Evolutionary conservation across 148 eudicot genomes (phyloP).

Genomic region (Silene uniflora): DNA sequence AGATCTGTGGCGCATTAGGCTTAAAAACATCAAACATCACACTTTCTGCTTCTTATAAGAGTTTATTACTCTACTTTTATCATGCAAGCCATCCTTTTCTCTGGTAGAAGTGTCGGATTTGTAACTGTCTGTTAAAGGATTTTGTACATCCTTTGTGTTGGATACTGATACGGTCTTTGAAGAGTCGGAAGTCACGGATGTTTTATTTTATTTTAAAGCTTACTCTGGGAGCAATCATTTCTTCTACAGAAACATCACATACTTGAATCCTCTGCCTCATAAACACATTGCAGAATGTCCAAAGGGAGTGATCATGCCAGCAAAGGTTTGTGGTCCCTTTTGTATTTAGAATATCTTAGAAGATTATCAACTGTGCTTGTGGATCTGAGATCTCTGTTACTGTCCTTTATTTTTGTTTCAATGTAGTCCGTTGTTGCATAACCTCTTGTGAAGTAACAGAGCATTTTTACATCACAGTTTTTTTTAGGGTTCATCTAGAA

Average conservation of each 20-base stretch:
- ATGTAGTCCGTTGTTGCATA: neutral
- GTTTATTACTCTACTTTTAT: neutral
- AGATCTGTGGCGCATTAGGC: neutral
- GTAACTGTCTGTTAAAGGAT: neutral
- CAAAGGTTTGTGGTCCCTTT: constrained; percentile 48
- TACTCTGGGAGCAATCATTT: constrained; percentile 10
- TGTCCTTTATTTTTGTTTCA: neutral
- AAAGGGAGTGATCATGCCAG: constrained; percentile 61
- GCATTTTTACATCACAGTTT: neutral
- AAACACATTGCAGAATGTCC: constrained; percentile 74
- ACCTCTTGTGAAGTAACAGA: neutral
- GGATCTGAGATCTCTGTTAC: neutral
- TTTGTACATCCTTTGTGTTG: neutral
- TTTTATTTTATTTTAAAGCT: constrained; percentile 3
- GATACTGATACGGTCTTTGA: too few species aligned
- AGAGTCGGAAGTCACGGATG: too few species aligned
- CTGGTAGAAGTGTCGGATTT: neutral
- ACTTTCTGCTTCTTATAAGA: neutral
- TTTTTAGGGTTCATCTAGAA: neutral
- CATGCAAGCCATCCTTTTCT: neutral
- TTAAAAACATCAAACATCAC: neutral
- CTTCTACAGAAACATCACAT: constrained; percentile 70
- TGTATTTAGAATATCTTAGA: too few species aligned
- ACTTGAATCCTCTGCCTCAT: constrained; percentile 66
- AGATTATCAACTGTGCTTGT: neutral